Conservation (phyloP, 345 rosid genomes). For the Pugionium dolabratum region DNA sequence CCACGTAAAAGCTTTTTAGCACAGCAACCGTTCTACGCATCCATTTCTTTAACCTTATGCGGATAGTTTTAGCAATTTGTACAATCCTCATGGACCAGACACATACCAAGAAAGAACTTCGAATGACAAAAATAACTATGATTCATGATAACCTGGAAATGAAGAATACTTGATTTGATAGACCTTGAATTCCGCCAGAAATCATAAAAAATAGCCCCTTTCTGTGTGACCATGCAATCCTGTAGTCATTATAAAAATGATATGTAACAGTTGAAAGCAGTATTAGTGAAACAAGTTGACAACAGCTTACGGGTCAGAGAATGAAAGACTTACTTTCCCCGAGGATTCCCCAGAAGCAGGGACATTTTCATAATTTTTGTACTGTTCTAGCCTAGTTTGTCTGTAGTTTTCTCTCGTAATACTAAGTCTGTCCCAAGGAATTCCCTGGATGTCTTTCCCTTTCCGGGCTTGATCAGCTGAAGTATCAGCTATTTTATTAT, state of each 20-base stretch:
- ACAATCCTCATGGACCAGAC: neutral
- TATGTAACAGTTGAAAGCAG: neutral
- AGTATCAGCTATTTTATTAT: slow-evolving; percentile 59
- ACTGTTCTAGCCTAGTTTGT: slow-evolving; percentile 75
- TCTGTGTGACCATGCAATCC: slow-evolving; percentile 59
- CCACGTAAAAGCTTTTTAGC: neutral
- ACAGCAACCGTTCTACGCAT: neutral
- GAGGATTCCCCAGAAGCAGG: slow-evolving; percentile 63
- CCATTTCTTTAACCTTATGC: slow-evolving; percentile 8
- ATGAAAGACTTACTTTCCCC: slow-evolving; percentile 48
- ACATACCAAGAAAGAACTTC: no score
- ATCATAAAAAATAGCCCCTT: slow-evolving; percentile 56
- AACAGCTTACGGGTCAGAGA: neutral
- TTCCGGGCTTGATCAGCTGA: slow-evolving; percentile 72
- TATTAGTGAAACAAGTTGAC: neutral
- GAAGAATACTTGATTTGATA: slow-evolving; percentile 74
- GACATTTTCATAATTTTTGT: slow-evolving; percentile 81
- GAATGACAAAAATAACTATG: neutral
- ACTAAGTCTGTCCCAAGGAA: slow-evolving; percentile 47
- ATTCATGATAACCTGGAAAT: slow-evolving; percentile 57
- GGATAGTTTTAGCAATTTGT: neutral
- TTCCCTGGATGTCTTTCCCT: slow-evolving; percentile 57
- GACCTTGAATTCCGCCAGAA: slow-evolving; percentile 71
- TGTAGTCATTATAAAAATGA: slow-evolving; percentile 23
- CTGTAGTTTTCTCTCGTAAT: slow-evolving; percentile 70